Evolutionary conservation across 192 early-diverging fungal species (phyloP), one percentile per base, ranked within the genome.

Genomic region (Coemansia sp.): DNA sequence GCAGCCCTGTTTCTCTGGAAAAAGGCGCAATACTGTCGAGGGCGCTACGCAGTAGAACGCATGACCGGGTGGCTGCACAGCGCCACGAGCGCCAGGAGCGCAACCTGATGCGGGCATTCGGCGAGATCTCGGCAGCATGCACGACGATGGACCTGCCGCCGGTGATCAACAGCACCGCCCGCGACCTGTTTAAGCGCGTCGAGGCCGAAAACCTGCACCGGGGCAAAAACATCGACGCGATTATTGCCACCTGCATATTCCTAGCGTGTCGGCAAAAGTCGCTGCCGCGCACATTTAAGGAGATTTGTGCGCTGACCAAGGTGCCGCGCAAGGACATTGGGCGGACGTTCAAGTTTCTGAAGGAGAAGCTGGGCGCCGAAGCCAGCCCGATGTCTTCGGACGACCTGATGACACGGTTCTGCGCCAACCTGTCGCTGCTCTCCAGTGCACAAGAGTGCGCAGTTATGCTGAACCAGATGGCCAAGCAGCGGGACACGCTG

Each of bases 301-400:
- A 99, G 67, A 92, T 97, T 44, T 90, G 88, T 55, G 85, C 87
- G 2, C 53, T 93, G 48, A 95, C 93, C 0, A 83, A 87, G 23
- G 92, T 99, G 11, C 86, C 90, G 22, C 94, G 94, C 61, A 95
- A 92, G 59, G 93, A 95, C 40, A 93, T 96, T 71, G 92, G 93
- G 2, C 79, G 93, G 30, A 86, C 84, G 38, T 82, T 85, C 53
- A 71, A 79, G 53, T 39, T 45, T 20, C 53, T 82, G n/a, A 75
- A 70, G 34, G 72, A 75, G 41, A 67, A 74, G 34, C 60, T 89
- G 30, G 86, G 84, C 14, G 65, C 78, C 5, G 77, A 78, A 45
- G 68, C 78, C 26, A 65, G 78, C 7, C 71, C 79, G 2, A 86
- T 86, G 86, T 82, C 79, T 7, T 83, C 84, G 10, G 85, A 88